A percentile compares a stretch with the other conserved stretches of the same genome.
Conservation (phyloP, 805 yeast genomes). For the Ogataea ganodermae region DNA sequence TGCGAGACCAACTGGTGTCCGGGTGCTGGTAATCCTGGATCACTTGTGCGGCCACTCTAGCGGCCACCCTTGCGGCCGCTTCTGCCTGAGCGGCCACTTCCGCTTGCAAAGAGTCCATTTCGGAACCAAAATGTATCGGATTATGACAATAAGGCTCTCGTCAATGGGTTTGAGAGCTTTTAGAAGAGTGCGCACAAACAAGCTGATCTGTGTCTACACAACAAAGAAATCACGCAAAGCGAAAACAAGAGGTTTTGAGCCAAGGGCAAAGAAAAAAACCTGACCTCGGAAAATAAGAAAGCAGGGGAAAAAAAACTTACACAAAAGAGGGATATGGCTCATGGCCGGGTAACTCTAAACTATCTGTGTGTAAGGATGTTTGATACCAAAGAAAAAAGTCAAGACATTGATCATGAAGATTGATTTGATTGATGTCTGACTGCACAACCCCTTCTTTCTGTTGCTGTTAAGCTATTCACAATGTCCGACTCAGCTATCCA, state of each 20-base stretch:
- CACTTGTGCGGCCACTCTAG: slow-evolving; percentile 24
- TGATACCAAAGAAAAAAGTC: not conserved
- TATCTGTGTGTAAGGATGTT: not conserved
- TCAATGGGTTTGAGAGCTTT: not conserved
- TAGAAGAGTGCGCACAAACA: not conserved
- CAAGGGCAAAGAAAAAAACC: slow-evolving; percentile 10
- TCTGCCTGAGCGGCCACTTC: slow-evolving; percentile 21
- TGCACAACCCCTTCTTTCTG: not conserved
- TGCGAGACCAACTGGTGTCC: slow-evolving; percentile 15
- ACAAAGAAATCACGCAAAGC: not conserved
- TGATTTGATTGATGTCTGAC: too few species aligned
- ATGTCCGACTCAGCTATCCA: slow-evolving; percentile 5
- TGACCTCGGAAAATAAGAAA: not conserved
- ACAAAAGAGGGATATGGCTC: not conserved
- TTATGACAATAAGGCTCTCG: not conserved
- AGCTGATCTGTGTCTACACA: not conserved
- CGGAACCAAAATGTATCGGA: not conserved
- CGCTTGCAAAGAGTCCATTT: slow-evolving; percentile 24
- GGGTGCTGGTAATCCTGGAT: slow-evolving; percentile 20
- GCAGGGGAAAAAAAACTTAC: not conserved
- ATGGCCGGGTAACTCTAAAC: not conserved
- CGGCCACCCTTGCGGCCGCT: slow-evolving; percentile 21
- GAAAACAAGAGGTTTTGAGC: slow-evolving; percentile 17
- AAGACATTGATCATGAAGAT: too few species aligned
- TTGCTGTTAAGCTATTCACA: not conserved